phyloP scores from a whole-genome alignment of 257 asterid species.

The Ehretia macrophylla region DNA sequence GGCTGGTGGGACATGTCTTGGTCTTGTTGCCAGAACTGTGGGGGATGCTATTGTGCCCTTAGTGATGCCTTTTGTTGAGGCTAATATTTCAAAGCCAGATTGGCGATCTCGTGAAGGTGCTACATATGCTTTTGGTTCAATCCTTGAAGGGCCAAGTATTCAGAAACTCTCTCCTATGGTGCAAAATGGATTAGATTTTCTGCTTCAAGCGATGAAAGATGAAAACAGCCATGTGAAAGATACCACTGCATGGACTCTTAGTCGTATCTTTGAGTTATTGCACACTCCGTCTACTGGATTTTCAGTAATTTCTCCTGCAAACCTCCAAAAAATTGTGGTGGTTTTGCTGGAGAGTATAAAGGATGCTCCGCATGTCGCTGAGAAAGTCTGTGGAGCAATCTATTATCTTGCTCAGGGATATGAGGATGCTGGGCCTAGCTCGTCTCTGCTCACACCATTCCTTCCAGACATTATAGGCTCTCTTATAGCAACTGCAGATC shows the following conservation, averaged over 20 bases:
- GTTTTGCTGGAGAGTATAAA: slow-evolving; percentile 58
- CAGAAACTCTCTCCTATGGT: slow-evolving; percentile 79
- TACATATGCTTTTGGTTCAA: slow-evolving; percentile 84
- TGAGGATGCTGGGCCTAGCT: slow-evolving; percentile 70
- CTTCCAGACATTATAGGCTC: slow-evolving; percentile 50
- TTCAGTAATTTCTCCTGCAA: slow-evolving; percentile 59
- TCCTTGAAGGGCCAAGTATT: slow-evolving; percentile 84
- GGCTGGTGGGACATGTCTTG: slow-evolving; percentile 90
- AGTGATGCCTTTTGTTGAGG: slow-evolving; percentile 77
- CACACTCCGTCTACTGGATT: slow-evolving; percentile 64
- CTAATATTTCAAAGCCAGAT: slow-evolving; percentile 61
- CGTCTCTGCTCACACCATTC: slow-evolving; percentile 61
- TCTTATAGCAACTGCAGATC: slow-evolving; percentile 60
- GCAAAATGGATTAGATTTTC: slow-evolving; percentile 58
- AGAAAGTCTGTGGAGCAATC: slow-evolving; percentile 81
- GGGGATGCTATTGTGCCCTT: slow-evolving; percentile 70
- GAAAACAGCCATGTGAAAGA: slow-evolving; percentile 68
- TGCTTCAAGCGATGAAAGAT: slow-evolving; percentile 76
- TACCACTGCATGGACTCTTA: slow-evolving; percentile 94
- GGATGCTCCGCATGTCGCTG: slow-evolving; percentile 78
- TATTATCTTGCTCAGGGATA: slow-evolving; percentile 84
- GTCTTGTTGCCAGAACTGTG: slow-evolving; percentile 76
- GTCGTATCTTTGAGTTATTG: slow-evolving; percentile 77
- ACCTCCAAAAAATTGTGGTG: slow-evolving; percentile 48
- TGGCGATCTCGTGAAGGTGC: slow-evolving; percentile 91